These are phyloP conservation scores for Bassia scoparia DNA, from an alignment of 148 eudicot genomes.

Conservation along the genomic window DNA sequence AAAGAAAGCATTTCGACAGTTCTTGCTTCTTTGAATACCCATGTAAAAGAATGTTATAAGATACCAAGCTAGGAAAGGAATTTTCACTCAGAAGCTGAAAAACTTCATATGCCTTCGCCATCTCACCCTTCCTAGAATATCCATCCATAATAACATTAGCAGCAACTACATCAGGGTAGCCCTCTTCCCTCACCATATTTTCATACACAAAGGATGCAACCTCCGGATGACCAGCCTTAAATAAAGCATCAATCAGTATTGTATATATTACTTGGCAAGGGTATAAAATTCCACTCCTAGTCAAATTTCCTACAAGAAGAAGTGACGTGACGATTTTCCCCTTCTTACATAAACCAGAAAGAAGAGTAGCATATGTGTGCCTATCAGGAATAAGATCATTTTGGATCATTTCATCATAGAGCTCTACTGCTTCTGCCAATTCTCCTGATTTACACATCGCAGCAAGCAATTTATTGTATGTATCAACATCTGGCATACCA, in stretches of 20 bases:
- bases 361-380: constrained; percentile 54
- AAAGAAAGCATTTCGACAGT: constrained; percentile 42
- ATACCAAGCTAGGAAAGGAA: constrained; percentile 50
- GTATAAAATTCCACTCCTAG: constrained; percentile 37
- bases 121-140: constrained; percentile 59
- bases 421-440: constrained; percentile 42
- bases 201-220: constrained; percentile 53
- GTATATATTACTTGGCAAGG: constrained; percentile 51
- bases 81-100: constrained; percentile 36
- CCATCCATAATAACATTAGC: constrained; percentile 68
- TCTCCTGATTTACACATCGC: constrained; percentile 54
- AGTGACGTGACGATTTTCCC: constrained; percentile 57
- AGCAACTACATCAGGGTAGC: constrained; percentile 48
- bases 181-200: constrained; percentile 47
- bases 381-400: constrained; percentile 53
- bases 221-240: constrained; percentile 48
- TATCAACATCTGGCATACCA: constrained; percentile 42
- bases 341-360: constrained; percentile 58
- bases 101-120: constrained; percentile 39
- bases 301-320: constrained; percentile 42
- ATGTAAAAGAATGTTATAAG: constrained; percentile 83
- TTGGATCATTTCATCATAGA: constrained; percentile 61
- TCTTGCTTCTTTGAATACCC: constrained; percentile 56
- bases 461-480: constrained; percentile 61
- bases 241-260: constrained; percentile 54